These are phyloP conservation scores for Verbena officinalis DNA, from an alignment of 257 asterid species.

Conservation along the genomic window DNA sequence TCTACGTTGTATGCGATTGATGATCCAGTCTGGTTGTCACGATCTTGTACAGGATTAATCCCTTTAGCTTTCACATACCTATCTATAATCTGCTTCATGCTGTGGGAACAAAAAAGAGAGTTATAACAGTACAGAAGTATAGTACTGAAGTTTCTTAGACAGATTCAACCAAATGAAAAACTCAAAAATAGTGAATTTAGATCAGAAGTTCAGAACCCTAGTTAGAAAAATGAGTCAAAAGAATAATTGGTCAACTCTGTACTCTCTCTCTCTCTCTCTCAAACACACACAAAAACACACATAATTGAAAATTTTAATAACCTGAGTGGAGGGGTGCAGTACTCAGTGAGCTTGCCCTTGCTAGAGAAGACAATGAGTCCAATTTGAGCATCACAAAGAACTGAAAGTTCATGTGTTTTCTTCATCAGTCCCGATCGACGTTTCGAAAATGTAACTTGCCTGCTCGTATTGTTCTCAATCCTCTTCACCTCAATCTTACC, in stretches of 20 bases:
- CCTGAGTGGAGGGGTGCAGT: conserved; percentile 61
- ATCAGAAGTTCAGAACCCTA: too few relatives aligned
- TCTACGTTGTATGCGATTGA: conserved; percentile 39
- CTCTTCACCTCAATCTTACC: conserved; percentile 83
- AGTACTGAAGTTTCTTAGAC: too few relatives aligned
- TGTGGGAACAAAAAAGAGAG: conserved; percentile 24
- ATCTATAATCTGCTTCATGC: conserved; percentile 75
- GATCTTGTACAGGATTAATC: conserved; percentile 40
- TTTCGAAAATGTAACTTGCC: conserved; percentile 85
- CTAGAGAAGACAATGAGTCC: conserved; percentile 75
- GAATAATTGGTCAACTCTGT: too few relatives aligned
- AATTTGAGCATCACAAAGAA: conserved; percentile 84
- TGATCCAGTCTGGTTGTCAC: conserved; percentile 37
- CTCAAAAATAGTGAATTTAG: too few relatives aligned
- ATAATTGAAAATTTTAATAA: conserved; percentile 2
- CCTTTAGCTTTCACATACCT: conserved; percentile 58
- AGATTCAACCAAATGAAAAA: too few relatives aligned
- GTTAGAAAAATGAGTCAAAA: too few relatives aligned
- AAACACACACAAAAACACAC: too few relatives aligned
- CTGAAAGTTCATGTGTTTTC: conserved; percentile 90
- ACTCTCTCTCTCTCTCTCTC: too few relatives aligned
- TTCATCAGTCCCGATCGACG: conserved; percentile 71
- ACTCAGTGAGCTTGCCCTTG: conserved; percentile 73
- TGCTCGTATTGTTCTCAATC: conserved; percentile 82
- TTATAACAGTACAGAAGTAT: too few relatives aligned